Base-by-base conservation (phyloP, 306 rosid species). In the Cucurbita maxima region DNA sequence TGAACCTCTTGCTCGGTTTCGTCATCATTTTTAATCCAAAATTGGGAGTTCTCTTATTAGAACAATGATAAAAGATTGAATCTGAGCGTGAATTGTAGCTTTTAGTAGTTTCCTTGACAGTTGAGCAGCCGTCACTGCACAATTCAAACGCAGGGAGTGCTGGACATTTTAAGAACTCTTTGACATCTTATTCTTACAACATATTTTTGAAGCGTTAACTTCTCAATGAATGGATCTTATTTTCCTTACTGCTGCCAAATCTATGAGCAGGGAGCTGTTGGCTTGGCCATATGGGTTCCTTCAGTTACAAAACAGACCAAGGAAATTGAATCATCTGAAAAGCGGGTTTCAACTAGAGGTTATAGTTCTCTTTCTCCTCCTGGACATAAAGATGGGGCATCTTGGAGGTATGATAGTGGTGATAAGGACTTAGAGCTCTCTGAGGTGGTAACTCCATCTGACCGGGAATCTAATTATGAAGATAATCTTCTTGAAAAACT, bases 201-300 rank as follows among this genome's bases (percentile, higher is more conserved):
- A 19, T 6, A 40, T 19, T 18, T 15, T n/a, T 52, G 62, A 72
- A 34, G 62, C 45, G 4, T 40, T 36, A 51, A 55, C 63, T 72
- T 40, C 60, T 71, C 48, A 15, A 12, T 11, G 6, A 3, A 50
- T 72, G 61, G 36, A 16, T 54, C 48, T 60, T 16, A 45, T 25
- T 58, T 59, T 60, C 47, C 2, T 11, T 25, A 58, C 15, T 54
- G 16, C 73, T 47, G 22, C 3, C 64, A 45, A 50, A 71, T 75
- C 47, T 66, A 30, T 83, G 68, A 45, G 34, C 78, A 94, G 99
- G 99, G 97, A 10, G 99, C 99, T 51, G 99, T 94, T 85, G 97
- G 99, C 77, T 86, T 94, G 88, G 99, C 99, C 77, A 94, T 94
- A 78, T 94, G 99, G 99, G 99, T 94, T 75, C 99, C 99, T 76